Conservation (phyloP, 2,329 filamentous ascomycete genomes). For the Trichophyton benhamiae region DNA sequence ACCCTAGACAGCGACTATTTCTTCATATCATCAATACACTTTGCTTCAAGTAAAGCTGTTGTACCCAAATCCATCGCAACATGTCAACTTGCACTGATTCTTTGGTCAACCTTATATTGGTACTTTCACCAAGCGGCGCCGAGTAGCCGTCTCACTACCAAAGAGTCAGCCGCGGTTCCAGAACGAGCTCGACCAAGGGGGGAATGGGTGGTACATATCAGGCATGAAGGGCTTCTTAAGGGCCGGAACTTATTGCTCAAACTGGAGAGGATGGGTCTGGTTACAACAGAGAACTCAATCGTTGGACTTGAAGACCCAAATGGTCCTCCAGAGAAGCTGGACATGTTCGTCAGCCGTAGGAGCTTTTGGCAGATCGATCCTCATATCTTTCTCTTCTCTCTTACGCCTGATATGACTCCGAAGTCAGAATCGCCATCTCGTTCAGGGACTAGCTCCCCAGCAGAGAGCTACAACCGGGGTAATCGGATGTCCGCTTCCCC, state of each 20-base stretch:
- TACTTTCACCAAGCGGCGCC: constrained; percentile 87
- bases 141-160: constrained; percentile 48
- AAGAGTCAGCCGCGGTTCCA: constrained; percentile 54
- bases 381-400: constrained; percentile 74
- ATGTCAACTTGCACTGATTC: constrained; percentile 87
- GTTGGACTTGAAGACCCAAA: constrained; percentile 52
- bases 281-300: constrained; percentile 61
- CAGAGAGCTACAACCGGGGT: background rate
- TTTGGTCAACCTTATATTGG: constrained; percentile 91
- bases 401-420: constrained; percentile 47
- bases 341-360: constrained; percentile 69
- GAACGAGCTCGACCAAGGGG: constrained; percentile 60
- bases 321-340: constrained; percentile 51
- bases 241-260: constrained; percentile 75
- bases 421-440: constrained; percentile 13
- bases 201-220: constrained; percentile 78
- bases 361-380: constrained; percentile 90
- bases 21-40: constrained; percentile 85
- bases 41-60: constrained; percentile 67
- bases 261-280: constrained; percentile 82
- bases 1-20: constrained; percentile 68
- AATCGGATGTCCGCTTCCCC: background rate
- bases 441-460: background rate
- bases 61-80: constrained; percentile 69
- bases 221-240: constrained; percentile 75